These are phyloP conservation scores for Alternaria incomplexa DNA, from an alignment of 2,329 filamentous ascomycete genomes.

Conservation along the genomic window DNA sequence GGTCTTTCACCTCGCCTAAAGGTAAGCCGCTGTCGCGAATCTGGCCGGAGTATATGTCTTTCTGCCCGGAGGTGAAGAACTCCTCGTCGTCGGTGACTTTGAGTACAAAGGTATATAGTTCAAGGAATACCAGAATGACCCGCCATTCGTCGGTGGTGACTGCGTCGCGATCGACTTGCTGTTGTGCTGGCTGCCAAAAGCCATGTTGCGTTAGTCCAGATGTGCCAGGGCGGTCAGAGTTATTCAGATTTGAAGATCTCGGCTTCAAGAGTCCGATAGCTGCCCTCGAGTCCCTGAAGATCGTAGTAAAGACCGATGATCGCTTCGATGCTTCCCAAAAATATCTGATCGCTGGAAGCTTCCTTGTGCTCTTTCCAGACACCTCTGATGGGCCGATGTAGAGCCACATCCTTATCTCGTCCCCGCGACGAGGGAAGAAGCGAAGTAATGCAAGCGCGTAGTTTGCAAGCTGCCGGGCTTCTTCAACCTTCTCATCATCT, in stretches of 20 bases:
- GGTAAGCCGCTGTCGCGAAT: conserved; percentile 69
- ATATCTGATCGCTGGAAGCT: conserved; percentile 74
- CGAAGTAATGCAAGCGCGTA: conserved; percentile 86
- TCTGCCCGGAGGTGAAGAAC: conserved; percentile 70
- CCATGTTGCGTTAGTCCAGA: conserved; percentile 26
- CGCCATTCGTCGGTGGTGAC: conserved; percentile 77
- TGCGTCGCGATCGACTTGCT: conserved; percentile 41
- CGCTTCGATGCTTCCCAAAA: conserved; percentile 76
- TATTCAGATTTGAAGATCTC: conserved; percentile 24
- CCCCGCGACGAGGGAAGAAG: conserved; percentile 80
- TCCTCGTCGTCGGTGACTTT: conserved; percentile 96
- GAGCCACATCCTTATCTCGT: conserved; percentile 93
- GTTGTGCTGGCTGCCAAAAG: conserved; percentile 44
- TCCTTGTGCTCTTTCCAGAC: conserved; percentile 38
- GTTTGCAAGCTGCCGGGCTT: conserved; percentile 78
- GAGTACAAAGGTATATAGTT: conserved; percentile 91
- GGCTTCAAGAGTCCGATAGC: conserved; percentile 64
- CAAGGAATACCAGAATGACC: conserved; percentile 86
- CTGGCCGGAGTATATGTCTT: conserved; percentile 34
- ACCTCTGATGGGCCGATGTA: conserved; percentile 74
- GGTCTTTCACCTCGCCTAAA: conserved; percentile 71
- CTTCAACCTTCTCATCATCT: conserved; percentile 52
- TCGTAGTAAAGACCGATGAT: conserved; percentile 63
- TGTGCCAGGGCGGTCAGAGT: conserved; percentile 7
- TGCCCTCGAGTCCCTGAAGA: conserved; percentile 63